These are phyloP conservation scores for Eucalyptus marginata DNA, from an alignment of 345 rosid species.

Conservation along the genomic window DNA sequence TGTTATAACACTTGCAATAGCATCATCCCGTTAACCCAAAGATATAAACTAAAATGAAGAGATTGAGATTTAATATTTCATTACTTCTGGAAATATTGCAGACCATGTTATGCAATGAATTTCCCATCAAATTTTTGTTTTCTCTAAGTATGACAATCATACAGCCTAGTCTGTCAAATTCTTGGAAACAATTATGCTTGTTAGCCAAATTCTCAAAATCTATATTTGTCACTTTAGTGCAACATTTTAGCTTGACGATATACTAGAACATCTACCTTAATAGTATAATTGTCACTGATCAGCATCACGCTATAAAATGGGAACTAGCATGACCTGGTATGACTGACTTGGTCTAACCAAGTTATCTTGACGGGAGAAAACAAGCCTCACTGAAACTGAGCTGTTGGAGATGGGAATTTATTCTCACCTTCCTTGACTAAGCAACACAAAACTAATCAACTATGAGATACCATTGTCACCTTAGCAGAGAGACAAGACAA, in stretches of 20 bases:
- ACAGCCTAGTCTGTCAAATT: not conserved
- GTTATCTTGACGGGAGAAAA: not conserved
- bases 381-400: not conserved
- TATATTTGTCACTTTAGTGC: not conserved
- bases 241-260: not conserved
- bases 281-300: not conserved
- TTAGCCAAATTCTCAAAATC: not conserved
- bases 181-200: not conserved
- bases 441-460: not conserved
- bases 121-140: not conserved
- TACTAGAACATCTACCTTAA: not conserved
- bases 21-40: not conserved
- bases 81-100: not conserved
- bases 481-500: not conserved
- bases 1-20: not conserved
- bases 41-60: not conserved
- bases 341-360: not conserved
- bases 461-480: not conserved
- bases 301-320: not conserved
- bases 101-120: not conserved
- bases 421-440: not conserved
- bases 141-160: not conserved
- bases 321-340: not conserved
- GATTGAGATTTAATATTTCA: not conserved
- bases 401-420: not conserved